These are phyloP conservation scores for Xylariaceae sp. DNA, from an alignment of 2,329 filamentous ascomycete species.

Conservation along the genomic window DNA sequence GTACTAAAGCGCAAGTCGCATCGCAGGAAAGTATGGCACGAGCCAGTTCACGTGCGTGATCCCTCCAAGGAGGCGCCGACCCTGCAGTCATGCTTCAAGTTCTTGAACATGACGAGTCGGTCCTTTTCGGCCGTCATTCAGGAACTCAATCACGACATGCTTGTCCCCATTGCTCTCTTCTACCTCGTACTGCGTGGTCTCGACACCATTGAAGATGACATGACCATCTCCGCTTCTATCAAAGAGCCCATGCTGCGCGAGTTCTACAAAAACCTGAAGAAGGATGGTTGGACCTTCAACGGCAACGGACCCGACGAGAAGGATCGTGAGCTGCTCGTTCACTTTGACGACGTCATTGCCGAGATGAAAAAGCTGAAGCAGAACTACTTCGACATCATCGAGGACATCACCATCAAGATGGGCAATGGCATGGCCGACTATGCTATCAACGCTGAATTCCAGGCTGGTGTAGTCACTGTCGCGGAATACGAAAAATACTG, in stretches of 20 bases:
- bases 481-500: conserved; percentile 95
- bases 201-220: conserved; percentile 99
- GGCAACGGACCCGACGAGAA: conserved; percentile 89
- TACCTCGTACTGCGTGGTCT: conserved; percentile 88
- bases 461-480: conserved; percentile 73
- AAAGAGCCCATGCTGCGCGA: conserved; percentile 83
- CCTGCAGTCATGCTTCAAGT: conserved; percentile 77
- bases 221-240: conserved; percentile 73
- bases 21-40: conserved; percentile 90
- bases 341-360: conserved; percentile 80
- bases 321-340: conserved; percentile 83
- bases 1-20: not conserved
- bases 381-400: conserved; percentile 78
- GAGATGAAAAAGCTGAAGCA: conserved; percentile 88
- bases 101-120: conserved; percentile 81
- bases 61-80: conserved; percentile 67
- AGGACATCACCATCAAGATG: conserved; percentile 91
- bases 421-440: conserved; percentile 99
- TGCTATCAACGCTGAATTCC: conserved; percentile 71
- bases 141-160: conserved; percentile 89
- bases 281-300: conserved; percentile 85
- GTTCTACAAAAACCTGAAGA: conserved; percentile 72
- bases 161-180: conserved; percentile 84
- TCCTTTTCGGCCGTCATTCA: conserved; percentile 92
- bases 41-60: conserved; percentile 82